A percentile compares a stretch with the other conserved stretches of the same genome.
Evolutionary conservation across 176 grass and related monocot species (phyloP).

Genomic region (Echinochloa phyllopogon): DNA sequence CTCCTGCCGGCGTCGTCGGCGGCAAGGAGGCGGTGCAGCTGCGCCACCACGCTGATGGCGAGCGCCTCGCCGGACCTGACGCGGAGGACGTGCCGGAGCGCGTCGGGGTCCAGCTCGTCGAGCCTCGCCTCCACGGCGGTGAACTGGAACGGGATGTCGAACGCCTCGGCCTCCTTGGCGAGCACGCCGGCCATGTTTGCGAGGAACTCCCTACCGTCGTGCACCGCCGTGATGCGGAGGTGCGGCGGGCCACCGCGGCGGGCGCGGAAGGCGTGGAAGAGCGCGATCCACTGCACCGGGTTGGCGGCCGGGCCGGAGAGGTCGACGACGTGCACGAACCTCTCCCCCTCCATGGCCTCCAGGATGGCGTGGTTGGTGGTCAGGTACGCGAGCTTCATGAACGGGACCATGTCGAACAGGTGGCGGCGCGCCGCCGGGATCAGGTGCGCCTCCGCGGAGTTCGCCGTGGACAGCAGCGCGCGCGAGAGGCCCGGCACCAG

Average conservation of each 20-base stretch:
- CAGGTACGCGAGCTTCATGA: constrained; percentile 73
- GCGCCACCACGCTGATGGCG: constrained; percentile 51
- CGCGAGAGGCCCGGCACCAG: constrained; percentile 31
- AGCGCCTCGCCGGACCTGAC: constrained; percentile 68
- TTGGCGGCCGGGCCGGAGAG: constrained; percentile 60
- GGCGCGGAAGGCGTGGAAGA: constrained; percentile 59
- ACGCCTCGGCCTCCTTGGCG: constrained; percentile 54
- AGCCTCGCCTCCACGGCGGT: constrained; percentile 37
- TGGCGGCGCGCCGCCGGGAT: constrained; percentile 42
- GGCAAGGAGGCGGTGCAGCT: constrained; percentile 56
- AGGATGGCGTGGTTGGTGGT: constrained; percentile 74
- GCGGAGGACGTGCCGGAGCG: constrained; percentile 44
- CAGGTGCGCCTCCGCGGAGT: constrained; percentile 14
- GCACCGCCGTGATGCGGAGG: constrained; percentile 62
- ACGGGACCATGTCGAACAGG: constrained; percentile 57
- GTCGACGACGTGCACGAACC: constrained; percentile 70
- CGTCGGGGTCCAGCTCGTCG: constrained; percentile 46
- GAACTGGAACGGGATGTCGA: constrained; percentile 72
- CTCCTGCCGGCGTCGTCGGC: constrained; percentile 31
- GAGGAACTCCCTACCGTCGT: constrained; percentile 45
- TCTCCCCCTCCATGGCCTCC: constrained; percentile 71
- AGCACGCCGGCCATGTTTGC: constrained; percentile 48
- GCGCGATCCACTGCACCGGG: constrained; percentile 70
- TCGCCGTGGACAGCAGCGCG: constrained; percentile 19
- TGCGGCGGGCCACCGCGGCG: constrained; percentile 54